Base-by-base conservation (phyloP, 73 alveolate genomes). In the Blepharisma japonicum region DNA sequence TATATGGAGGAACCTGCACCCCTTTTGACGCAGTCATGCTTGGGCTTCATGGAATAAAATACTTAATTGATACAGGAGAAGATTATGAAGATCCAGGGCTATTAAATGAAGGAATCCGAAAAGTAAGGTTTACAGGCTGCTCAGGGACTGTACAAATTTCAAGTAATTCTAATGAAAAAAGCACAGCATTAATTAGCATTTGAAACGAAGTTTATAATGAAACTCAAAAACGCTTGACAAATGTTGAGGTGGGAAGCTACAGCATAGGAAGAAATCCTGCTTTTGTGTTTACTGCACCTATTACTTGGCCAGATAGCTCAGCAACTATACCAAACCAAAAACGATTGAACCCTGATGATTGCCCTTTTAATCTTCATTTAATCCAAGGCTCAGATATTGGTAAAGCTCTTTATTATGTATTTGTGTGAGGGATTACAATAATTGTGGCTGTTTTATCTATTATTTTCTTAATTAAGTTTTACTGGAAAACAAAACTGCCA, bases 1-100 rank as follows among this genome's bases (percentile, higher is more conserved):
- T 11, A 9, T 14, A 18, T 14, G 74, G 23, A 20, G 14, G 23
- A 8, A 61, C 39, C 14, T 61, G 74, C 4, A 14, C 11, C 23
- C 23, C 74, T 61, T 61, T 20, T 61, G 74, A 61, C 47, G 74
- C 74, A 14, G 23, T 61, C 47, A 61, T 61, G 74, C 74, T 61
- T 39, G 74, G 74, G 23, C 14, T 61, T 9, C 0, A 61, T 25
- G 74, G 47, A 25, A 25, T 61, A 14, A 39, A 61, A 8, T 61
- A 20, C 5, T 25, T 61, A 25, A 14, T 61, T 8, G 46, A 14
- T 8, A 25, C 50, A 2, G 74, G 74, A 18, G 11, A 18, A 9
- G 18, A 8, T n/a, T 61, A 61, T 5, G 74, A 61, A 25, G 74
- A 61, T 5, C 74, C 74, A 20, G 38, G 2, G 14, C 18, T 20